phyloP scores from a whole-genome alignment of 2,329 filamentous ascomycete species.

The Penicillium hesseltinei region DNA sequence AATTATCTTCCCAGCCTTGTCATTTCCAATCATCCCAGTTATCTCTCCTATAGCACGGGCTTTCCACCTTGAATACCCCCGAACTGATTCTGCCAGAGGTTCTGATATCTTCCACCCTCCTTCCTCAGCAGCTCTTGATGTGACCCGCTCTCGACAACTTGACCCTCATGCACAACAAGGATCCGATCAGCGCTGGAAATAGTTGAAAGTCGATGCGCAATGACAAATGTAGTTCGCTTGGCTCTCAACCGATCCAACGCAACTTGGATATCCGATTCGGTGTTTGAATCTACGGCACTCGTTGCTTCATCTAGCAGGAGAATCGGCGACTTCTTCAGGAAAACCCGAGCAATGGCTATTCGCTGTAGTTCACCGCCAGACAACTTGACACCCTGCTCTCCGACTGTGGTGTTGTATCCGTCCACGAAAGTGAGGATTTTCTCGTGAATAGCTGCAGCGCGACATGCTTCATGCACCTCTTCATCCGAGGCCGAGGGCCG shows the following conservation, averaged over 20 bases:
- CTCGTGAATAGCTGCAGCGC: conserved; percentile 36
- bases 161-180: conserved; percentile 40
- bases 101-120: conserved; percentile 31
- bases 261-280: conserved; percentile 28
- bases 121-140: conserved; percentile 39
- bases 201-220: conserved; percentile 42
- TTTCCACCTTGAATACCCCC: background rate
- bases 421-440: conserved; percentile 41
- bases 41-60: background rate
- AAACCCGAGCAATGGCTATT: conserved; percentile 44
- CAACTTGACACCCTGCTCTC: conserved; percentile 35
- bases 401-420: conserved; percentile 36
- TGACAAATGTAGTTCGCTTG: conserved; percentile 33
- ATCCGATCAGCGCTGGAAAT: conserved; percentile 30
- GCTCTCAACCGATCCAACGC: conserved; percentile 18
- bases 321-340: conserved; percentile 41
- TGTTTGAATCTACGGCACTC: conserved; percentile 40
- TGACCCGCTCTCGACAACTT: conserved; percentile 41
- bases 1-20: background rate
- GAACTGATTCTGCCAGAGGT: conserved; percentile 28
- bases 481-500: conserved; percentile 33
- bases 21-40: background rate
- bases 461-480: conserved; percentile 36
- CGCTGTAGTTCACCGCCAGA: conserved; percentile 46
- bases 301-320: conserved; percentile 48